Base-by-base conservation (phyloP, 768 basidiomycete genomes). In the Tricholoma sp. region DNA sequence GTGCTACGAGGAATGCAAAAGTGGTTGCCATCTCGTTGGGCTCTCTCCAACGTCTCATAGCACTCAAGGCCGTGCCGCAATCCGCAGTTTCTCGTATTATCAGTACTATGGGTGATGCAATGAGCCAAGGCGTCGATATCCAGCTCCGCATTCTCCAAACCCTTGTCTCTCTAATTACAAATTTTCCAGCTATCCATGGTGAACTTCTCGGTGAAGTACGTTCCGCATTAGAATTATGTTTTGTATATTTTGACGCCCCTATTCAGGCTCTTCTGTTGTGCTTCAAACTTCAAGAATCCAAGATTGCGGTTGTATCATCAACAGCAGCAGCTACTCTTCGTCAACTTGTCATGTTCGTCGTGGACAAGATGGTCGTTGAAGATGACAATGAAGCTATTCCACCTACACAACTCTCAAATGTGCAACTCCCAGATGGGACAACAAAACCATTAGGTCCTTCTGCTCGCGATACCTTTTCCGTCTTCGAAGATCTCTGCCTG, bases 311-410 rank as follows among this genome's bases (percentile, higher is more conserved):
- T 24, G 96, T 99, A 6, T 96, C 94, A 2, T 95, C 93, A 0
- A 98, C 97, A 3, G 96, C 96, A 1, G 95, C 95, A 2, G 97
- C 97, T 0, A 98, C 95, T 0, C 80, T 98, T 4, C 87, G 95
- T 2, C 96, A 98, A 67, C 79, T 98, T 1, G 92, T 98, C 45
- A 98, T 99, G 95, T 91, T 98, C 61, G 87, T 98, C 15, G 91
- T 98, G 44, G 97, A 99, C 72, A 94, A 96, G 67, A 90, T 98
- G 70, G 83, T 86, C 1, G 79, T 82, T 15, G 91, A 94, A 66
- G 90, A 94, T 67, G 73, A 75, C 4, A 69, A 69, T 13, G 80
- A 77, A 18, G 67, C 70, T 31, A 59, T 72, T 17, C 66, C 72
- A 29, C 29, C 67, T 5, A 62, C 69, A 6, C 62, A 72, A 10